Conservation (phyloP, 345 rosid species). For the Citrus reticulata region DNA sequence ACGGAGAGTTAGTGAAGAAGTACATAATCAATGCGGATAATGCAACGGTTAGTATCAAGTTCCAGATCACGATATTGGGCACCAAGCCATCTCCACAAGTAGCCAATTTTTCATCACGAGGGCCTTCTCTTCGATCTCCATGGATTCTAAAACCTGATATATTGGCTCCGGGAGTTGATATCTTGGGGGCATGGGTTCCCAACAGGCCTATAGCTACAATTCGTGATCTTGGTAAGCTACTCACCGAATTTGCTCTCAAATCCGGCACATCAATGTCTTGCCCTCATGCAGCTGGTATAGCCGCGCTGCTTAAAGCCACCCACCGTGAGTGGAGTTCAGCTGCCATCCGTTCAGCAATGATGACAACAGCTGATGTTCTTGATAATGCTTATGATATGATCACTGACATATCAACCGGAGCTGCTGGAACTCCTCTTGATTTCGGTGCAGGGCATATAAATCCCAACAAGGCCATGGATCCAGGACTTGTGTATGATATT, state of each 20-base stretch:
- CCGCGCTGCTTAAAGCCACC: slow-evolving; percentile 33
- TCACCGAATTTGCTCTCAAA: slow-evolving; percentile 27
- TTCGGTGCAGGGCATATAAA: slow-evolving; percentile 46
- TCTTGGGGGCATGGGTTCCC: slow-evolving; percentile 46
- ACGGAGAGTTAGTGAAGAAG: slow-evolving; percentile 26
- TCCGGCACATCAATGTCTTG: slow-evolving; percentile 50
- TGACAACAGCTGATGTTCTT: slow-evolving; percentile 32
- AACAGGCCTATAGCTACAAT: slow-evolving; percentile 24
- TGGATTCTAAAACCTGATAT: slow-evolving; percentile 49
- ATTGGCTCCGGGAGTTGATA: slow-evolving; percentile 41
- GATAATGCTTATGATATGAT: slow-evolving; percentile 26
- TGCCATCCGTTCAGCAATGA: slow-evolving; percentile 49
- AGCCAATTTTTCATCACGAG: slow-evolving; percentile 37
- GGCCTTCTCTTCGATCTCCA: slow-evolving; percentile 34
- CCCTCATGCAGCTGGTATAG: slow-evolving; percentile 42
- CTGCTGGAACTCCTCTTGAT: slow-evolving; percentile 43
- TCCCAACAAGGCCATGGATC: slow-evolving; percentile 41
- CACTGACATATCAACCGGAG: slow-evolving; percentile 29
- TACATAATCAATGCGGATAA: slow-evolving; percentile 16
- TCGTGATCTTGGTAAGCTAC: slow-evolving; percentile 27
- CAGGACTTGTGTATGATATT: slow-evolving; percentile 43
- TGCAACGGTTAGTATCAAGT: slow-evolving; percentile 23
- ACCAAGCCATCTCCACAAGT: slow-evolving; percentile 41
- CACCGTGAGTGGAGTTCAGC: slow-evolving; percentile 40
- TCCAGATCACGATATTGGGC: slow-evolving; percentile 28